Evolutionary conservation across 1,284 basidiomycete genomes (phyloP), one percentile per base, ranked within the genome.

Genomic region (Puccinia triticina): DNA sequence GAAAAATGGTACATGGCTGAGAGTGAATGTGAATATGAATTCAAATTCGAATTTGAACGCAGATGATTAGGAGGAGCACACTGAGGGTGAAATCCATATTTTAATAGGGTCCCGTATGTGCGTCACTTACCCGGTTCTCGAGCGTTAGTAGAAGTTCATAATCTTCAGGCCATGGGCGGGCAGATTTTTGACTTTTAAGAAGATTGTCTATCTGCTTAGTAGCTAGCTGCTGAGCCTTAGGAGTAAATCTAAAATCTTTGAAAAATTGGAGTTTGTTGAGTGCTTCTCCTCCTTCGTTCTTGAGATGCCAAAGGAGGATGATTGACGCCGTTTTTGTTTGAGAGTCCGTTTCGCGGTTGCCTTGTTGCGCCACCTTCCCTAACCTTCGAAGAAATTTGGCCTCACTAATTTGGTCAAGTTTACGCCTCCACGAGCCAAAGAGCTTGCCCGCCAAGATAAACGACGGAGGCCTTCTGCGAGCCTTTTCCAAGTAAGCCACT

Each of bases 301-400:
- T 66, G 37, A 66, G 64, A 10, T 66, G 64, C 64, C 64, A 66
- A 11, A 66, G 37, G 8, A 66, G 37, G 37, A 40, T 40, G 64
- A 66, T 66, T 0, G 64, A 66, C 0, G 64, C 64, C 64, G 64
- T 66, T 37, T 66, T 66, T 11, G 21, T 43, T 66, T 66, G 34
- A 1, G 64, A 21, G 37, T 66, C 21, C n/a, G 64, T 66, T 40
- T 66, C 21, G 7, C 64, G 37, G 37, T 66, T 40, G 37, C 3
- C 8, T 32, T 37, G 40, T 2, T 21, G 40, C 37, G 64, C 37
- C 18, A 37, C 21, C 37, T 37, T 34, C 0, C 64, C 64, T 37
- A 66, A 66, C 10, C 64, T 66, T 66, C 1, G 10, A 7, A 66
- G 40, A 66, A 66, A 66, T 40, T 66, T 21, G 1, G 37, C 64